These are phyloP conservation scores for Albugo candida DNA, from an alignment of 352 stramenopile species.

Conservation along the genomic window DNA sequence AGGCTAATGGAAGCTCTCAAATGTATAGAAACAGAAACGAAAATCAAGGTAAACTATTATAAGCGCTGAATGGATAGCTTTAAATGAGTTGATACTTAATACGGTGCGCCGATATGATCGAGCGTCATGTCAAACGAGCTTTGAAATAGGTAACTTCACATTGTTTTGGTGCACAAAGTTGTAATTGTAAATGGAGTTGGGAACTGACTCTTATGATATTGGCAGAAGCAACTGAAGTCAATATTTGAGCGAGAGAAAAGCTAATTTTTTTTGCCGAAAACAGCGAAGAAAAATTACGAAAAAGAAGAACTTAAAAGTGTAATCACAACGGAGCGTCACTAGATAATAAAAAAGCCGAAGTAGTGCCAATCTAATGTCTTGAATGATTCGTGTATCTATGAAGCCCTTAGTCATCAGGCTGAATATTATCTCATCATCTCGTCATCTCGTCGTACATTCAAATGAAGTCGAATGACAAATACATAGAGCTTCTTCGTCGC, in stretches of 20 bases:
- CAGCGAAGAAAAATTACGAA: constrained; percentile 30
- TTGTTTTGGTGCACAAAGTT: neutral
- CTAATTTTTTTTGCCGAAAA: constrained; percentile 37
- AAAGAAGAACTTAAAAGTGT: constrained; percentile 30
- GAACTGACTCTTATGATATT: neutral
- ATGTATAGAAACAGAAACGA: constrained; percentile 55
- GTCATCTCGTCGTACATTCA: no score
- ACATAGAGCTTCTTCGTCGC: constrained; percentile 65
- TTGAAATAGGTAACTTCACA: constrained; percentile 16
- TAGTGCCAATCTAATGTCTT: constrained; percentile 39
- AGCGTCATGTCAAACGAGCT: constrained; percentile 41
- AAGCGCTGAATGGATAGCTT: neutral
- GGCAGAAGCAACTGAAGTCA: neutral
- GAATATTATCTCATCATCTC: no score
- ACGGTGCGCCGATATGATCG: constrained; percentile 31
- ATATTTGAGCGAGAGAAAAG: constrained; percentile 12
- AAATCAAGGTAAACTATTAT: constrained; percentile 28
- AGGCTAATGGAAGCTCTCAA: constrained; percentile 47
- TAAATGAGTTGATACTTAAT: neutral
- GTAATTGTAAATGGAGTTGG: neutral
- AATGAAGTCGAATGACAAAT: no score
- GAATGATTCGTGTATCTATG: constrained; percentile 57
- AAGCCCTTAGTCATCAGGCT: constrained; percentile 58
- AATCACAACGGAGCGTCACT: constrained; percentile 37
- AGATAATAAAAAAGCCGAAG: constrained; percentile 37